These are phyloP conservation scores for Heritiera littoralis DNA, from an alignment of 345 rosid genomes.

Conservation along the genomic window DNA sequence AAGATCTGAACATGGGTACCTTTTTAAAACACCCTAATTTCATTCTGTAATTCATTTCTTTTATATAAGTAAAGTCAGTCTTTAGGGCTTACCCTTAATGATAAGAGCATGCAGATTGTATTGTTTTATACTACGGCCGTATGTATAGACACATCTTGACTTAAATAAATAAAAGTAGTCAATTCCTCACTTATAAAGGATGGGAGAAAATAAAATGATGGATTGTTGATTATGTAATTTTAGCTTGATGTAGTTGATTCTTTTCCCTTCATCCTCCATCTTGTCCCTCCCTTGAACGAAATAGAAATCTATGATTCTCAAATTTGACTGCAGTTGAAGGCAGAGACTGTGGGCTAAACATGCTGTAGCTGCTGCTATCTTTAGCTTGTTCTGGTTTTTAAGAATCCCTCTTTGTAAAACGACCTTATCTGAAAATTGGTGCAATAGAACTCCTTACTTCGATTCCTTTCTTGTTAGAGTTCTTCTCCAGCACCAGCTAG, in stretches of 20 bases:
- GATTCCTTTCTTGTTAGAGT: background rate
- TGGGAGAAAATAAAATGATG: background rate
- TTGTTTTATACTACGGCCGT: background rate
- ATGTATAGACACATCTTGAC: conserved; percentile 3
- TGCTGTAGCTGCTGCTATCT: background rate
- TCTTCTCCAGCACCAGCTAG: background rate
- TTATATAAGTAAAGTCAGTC: background rate
- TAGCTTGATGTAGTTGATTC: background rate
- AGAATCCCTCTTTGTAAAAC: too few species aligned
- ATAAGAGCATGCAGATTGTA: conserved; percentile 13
- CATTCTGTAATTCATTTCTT: conserved; percentile 15
- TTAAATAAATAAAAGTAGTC: background rate
- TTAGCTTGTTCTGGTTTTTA: background rate
- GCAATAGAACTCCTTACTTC: background rate
- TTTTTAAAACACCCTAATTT: conserved; percentile 20
- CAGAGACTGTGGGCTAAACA: background rate
- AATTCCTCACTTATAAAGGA: background rate
- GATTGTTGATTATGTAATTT: background rate
- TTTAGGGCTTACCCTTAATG: background rate
- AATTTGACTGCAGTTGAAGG: background rate
- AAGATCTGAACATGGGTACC: conserved; percentile 15
- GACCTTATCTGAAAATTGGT: background rate
- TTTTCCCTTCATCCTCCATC: background rate
- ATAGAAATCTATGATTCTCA: background rate
- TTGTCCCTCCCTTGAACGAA: background rate